A percentile compares a stretch with the other conserved stretches of the same genome.
These are phyloP conservation scores for Castanea mollissima DNA, from an alignment of 306 rosid genomes.

Conservation along the genomic window DNA sequence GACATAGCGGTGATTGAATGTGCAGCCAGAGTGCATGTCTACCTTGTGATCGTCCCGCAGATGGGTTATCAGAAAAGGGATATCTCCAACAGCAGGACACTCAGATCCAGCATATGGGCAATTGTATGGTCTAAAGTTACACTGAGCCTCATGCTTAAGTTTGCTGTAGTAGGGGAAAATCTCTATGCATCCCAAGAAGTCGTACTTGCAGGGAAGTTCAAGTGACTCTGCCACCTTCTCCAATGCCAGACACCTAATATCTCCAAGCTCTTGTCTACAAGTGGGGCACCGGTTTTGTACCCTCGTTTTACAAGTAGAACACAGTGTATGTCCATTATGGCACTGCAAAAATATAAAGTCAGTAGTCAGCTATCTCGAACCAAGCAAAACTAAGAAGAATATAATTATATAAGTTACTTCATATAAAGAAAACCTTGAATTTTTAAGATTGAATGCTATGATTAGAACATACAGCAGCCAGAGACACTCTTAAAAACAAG, in stretches of 20 bases:
- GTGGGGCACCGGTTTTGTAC: constrained; percentile 27
- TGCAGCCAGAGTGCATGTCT: constrained; percentile 22
- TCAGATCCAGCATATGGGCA: constrained; percentile 25
- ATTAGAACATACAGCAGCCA: too few relatives aligned
- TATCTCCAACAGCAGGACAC: constrained; percentile 16
- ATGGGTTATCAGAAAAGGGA: constrained; percentile 24
- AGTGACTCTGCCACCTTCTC: constrained; percentile 31
- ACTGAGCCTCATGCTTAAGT: constrained; percentile 22
- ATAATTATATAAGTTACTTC: too few relatives aligned
- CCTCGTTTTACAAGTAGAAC: constrained; percentile 22
- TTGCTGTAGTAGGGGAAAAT: constrained; percentile 28
- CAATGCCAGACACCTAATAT: constrained; percentile 28
- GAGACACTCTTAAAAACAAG: too few relatives aligned
- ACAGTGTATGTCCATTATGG: constrained; percentile 27
- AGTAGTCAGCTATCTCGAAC: neutral
- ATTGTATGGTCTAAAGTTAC: constrained; percentile 26
- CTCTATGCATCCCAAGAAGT: constrained; percentile 22
- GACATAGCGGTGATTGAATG: constrained; percentile 30
- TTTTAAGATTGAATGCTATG: too few relatives aligned
- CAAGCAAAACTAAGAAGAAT: neutral
- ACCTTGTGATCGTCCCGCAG: constrained; percentile 26
- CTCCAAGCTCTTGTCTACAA: constrained; percentile 27
- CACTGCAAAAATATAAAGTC: constrained; percentile 22
- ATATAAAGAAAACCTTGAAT: too few relatives aligned
- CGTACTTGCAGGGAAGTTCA: constrained; percentile 24